phyloP scores from a whole-genome alignment of 257 asterid genomes.

The Solanum neorickii region DNA sequence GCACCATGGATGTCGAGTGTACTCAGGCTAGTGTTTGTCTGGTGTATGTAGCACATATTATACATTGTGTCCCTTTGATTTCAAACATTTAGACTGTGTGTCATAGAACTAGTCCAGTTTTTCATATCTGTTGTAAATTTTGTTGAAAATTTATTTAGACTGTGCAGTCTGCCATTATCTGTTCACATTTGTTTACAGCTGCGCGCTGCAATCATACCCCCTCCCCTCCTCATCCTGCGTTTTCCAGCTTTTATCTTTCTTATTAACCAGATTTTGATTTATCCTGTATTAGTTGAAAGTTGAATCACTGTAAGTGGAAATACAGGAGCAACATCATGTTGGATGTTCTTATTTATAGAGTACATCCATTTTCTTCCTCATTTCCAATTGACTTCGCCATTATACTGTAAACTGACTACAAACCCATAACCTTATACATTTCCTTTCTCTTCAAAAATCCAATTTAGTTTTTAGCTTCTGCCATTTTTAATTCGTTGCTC shows the following conservation, averaged over 20 bases:
- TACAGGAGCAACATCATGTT: not conserved
- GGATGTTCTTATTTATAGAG: not conserved
- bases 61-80: not conserved
- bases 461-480: not conserved
- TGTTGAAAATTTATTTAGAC: not conserved
- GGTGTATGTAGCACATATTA: not conserved
- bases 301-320: not conserved
- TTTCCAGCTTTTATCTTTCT: not conserved
- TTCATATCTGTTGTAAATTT: not conserved
- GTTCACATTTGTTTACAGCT: not conserved
- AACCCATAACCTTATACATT: not conserved
- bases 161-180: not conserved
- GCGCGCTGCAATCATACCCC: not conserved
- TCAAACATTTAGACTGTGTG: not conserved
- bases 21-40: not conserved
- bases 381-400: not conserved
- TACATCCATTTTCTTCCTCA: too few relatives aligned
- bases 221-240: not conserved
- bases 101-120: not conserved
- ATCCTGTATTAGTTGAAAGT: not conserved
- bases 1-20: constrained; percentile 6
- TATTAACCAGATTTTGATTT: not conserved
- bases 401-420: not conserved
- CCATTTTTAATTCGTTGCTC: not conserved
- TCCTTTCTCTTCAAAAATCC: not conserved